phyloP scores from a whole-genome alignment of 768 basidiomycete genomes.

The Lanmaoa rubissima region DNA sequence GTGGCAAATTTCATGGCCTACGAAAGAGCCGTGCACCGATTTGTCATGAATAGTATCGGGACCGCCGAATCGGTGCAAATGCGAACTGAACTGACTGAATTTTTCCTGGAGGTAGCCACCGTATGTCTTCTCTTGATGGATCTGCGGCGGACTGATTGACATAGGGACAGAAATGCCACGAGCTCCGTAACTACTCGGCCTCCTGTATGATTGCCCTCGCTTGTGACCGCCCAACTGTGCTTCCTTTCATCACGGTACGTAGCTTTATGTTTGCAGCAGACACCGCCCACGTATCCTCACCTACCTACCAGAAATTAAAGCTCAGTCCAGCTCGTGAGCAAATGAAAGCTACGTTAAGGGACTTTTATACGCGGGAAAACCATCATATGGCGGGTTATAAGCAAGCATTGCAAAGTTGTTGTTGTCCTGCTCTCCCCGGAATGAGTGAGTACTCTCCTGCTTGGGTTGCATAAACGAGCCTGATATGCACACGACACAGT shows the following conservation, averaged over 20 bases:
- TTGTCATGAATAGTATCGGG: slow-evolving; percentile 40
- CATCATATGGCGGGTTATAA: slow-evolving; percentile 32
- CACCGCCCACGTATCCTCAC: neutral
- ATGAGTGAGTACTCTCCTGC: slow-evolving; percentile 23
- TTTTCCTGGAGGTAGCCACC: slow-evolving; percentile 46
- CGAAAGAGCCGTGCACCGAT: slow-evolving; percentile 39
- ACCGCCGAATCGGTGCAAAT: slow-evolving; percentile 19
- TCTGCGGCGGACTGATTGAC: neutral
- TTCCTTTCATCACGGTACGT: slow-evolving; percentile 29
- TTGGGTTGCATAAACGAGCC: neutral
- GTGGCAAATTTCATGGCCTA: slow-evolving; percentile 34
- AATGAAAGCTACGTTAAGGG: slow-evolving; percentile 15
- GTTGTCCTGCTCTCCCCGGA: slow-evolving; percentile 32
- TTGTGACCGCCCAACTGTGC: slow-evolving; percentile 40
- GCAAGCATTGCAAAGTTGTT: slow-evolving; percentile 28
- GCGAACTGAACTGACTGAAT: slow-evolving; percentile 32
- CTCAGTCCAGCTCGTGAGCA: slow-evolving; percentile 24
- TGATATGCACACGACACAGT: slow-evolving; percentile 18
- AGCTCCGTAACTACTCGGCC: slow-evolving; percentile 44
- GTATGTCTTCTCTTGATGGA: slow-evolving; percentile 28
- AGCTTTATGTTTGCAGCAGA: neutral
- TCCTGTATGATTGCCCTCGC: slow-evolving; percentile 43
- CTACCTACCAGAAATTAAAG: slow-evolving; percentile 21
- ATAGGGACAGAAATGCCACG: slow-evolving; percentile 40
- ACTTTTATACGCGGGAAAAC: slow-evolving; percentile 26